Evolutionary conservation across 257 asterid genomes (phyloP).

Genomic region (Lycium barbarum): DNA sequence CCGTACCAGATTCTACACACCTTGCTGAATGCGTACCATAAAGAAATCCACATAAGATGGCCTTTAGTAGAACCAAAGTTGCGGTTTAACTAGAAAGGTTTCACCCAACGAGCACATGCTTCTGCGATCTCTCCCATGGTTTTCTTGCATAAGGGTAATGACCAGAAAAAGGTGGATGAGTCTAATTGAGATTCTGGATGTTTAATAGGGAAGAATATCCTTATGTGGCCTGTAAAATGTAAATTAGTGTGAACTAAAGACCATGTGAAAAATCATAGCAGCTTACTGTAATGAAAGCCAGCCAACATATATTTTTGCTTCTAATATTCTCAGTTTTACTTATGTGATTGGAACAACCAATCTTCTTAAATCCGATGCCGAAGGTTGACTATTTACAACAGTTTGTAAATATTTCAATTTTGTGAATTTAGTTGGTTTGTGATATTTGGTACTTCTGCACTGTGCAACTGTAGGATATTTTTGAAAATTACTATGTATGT

Average conservation of each 20-base stretch:
- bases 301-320: not conserved
- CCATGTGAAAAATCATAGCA: not conserved
- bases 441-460: not conserved
- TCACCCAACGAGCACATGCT: not conserved
- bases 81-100: not conserved
- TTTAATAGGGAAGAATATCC: not conserved
- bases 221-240: not conserved
- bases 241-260: not conserved
- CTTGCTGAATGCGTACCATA: not conserved
- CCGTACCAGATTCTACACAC: not conserved
- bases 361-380: slow-evolving; percentile 3
- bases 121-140: slow-evolving; percentile 2
- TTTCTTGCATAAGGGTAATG: not conserved
- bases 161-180: not conserved
- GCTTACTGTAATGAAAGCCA: not conserved
- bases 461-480: not conserved
- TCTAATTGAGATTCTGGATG: not conserved
- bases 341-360: not conserved
- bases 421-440: slow-evolving; percentile 15
- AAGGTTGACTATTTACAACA: not conserved
- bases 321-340: not conserved
- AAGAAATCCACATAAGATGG: not conserved
- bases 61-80: slow-evolving; percentile 6
- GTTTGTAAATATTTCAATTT: not conserved
- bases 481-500: not conserved